These are phyloP conservation scores for Corylus americana DNA, from an alignment of 306 rosid species.

Conservation along the genomic window DNA sequence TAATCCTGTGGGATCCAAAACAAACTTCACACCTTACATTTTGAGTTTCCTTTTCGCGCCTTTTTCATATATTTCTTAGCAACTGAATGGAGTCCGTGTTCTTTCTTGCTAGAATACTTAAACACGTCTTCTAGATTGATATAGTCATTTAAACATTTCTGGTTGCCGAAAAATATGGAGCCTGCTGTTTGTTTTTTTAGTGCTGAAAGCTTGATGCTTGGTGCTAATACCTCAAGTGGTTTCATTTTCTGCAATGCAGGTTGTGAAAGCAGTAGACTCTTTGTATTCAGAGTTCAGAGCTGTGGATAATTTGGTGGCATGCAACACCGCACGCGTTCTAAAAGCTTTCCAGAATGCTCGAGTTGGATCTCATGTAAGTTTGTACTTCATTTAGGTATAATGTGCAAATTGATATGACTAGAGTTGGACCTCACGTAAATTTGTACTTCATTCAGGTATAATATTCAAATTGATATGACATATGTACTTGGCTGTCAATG, in stretches of 20 bases:
- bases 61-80: neutral
- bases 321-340: slow-evolving; percentile 71
- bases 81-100: neutral
- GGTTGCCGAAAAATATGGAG: neutral
- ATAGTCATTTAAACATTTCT: neutral
- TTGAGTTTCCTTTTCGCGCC: neutral
- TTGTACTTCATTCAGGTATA: slow-evolving; percentile 1
- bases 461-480: slow-evolving; percentile 5
- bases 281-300: slow-evolving; percentile 76
- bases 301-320: slow-evolving; percentile 83
- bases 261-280: slow-evolving; percentile 72
- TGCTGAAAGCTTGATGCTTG: slow-evolving; percentile 16
- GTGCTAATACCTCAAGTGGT: slow-evolving; percentile 10
- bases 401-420: slow-evolving; percentile 23
- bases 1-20: neutral
- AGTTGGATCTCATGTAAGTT: slow-evolving; percentile 86
- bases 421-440: slow-evolving; percentile 87
- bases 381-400: slow-evolving; percentile 6
- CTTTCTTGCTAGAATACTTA: neutral
- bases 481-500: neutral
- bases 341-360: slow-evolving; percentile 80
- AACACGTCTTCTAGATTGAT: slow-evolving; percentile 11
- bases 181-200: neutral
- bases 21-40: neutral
- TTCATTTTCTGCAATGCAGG: slow-evolving; percentile 55